Conservation (phyloP, 192 early-diverging fungal genomes). For the Coemansia reversa region DNA sequence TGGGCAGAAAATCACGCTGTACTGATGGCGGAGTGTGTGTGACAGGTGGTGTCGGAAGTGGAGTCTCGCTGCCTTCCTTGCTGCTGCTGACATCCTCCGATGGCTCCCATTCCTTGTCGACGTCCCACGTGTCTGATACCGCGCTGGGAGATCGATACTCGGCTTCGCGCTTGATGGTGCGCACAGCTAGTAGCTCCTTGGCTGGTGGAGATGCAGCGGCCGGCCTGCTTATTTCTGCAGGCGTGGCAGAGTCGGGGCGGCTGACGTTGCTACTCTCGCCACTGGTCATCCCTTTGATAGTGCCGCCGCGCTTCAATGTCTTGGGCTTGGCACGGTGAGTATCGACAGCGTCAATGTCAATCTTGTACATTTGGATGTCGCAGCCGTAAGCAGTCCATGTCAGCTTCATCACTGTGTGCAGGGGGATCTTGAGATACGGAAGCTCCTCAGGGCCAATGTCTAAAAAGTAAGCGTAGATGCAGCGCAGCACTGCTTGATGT, state of each 20-base stretch:
- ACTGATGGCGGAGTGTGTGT: conserved; percentile 25
- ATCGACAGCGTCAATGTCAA: conserved; percentile 97
- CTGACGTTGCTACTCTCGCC: neutral
- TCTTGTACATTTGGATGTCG: conserved; percentile 87
- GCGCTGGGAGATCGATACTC: conserved; percentile 12
- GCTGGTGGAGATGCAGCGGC: neutral
- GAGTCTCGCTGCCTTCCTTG: conserved; percentile 1
- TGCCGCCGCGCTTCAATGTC: conserved; percentile 33
- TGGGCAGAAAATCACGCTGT: conserved; percentile 9
- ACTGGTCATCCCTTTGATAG: conserved; percentile 3
- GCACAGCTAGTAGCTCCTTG: conserved; percentile 15
- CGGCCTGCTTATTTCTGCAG: neutral
- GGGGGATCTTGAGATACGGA: conserved; percentile 97
- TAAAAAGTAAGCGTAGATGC: conserved; percentile 98
- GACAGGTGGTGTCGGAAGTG: conserved; percentile 21
- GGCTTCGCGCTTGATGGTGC: conserved; percentile 11
- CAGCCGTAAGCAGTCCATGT: conserved; percentile 97
- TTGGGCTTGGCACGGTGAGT: conserved; percentile 84
- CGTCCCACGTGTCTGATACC: conserved; percentile 23
- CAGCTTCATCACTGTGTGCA: conserved; percentile 96
- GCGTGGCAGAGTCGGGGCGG: neutral
- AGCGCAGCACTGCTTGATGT: conserved; percentile 96
- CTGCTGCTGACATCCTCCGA: neutral
- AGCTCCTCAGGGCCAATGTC: conserved; percentile 91
- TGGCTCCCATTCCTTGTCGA: conserved; percentile 24